These are phyloP conservation scores for Cercospora sp. DNA, from an alignment of 2,329 filamentous ascomycete genomes.

Conservation along the genomic window DNA sequence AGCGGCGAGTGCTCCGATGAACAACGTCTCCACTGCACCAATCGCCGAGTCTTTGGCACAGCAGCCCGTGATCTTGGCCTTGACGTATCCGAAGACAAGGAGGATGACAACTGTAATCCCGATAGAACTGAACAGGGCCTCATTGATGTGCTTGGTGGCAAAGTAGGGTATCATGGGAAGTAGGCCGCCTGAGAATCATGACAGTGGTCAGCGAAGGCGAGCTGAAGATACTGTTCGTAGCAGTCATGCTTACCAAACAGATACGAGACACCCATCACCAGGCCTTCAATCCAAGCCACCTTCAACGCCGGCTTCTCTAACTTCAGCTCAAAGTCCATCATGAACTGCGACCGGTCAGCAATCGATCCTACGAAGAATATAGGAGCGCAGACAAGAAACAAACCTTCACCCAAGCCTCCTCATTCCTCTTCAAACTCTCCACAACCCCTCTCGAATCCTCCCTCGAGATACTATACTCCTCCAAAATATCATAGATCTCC, in stretches of 20 bases:
- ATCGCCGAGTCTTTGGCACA: conserved; percentile 30
- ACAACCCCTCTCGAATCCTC: conserved; percentile 50
- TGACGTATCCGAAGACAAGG: conserved; percentile 54
- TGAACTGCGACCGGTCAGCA: conserved; percentile 44
- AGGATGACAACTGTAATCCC: conserved; percentile 53
- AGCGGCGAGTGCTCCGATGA: conserved; percentile 41
- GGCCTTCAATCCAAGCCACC: conserved; percentile 50
- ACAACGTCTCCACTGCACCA: conserved; percentile 40
- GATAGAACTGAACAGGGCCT: conserved; percentile 52
- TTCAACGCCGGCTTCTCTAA: conserved; percentile 47
- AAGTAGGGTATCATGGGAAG: conserved; percentile 57
- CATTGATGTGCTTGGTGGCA: conserved; percentile 40
- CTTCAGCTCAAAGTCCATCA: conserved; percentile 60
- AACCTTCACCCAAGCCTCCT: conserved; percentile 50
- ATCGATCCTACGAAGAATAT: too few relatives aligned
- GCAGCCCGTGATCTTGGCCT: conserved; percentile 41
- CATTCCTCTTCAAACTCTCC: conserved; percentile 51
- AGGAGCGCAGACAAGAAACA: conserved; percentile 11
- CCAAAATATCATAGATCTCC: conserved; percentile 48
- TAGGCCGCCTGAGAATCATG: conserved; percentile 36
- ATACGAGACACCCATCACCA: conserved; percentile 44
- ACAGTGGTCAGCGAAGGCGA: neutral
- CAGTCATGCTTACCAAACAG: conserved; percentile 35
- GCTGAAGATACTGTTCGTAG: neutral
- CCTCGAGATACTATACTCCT: conserved; percentile 52